Base-by-base conservation (phyloP, 78 protist species). In the Polysphondylium violaceum region DNA sequence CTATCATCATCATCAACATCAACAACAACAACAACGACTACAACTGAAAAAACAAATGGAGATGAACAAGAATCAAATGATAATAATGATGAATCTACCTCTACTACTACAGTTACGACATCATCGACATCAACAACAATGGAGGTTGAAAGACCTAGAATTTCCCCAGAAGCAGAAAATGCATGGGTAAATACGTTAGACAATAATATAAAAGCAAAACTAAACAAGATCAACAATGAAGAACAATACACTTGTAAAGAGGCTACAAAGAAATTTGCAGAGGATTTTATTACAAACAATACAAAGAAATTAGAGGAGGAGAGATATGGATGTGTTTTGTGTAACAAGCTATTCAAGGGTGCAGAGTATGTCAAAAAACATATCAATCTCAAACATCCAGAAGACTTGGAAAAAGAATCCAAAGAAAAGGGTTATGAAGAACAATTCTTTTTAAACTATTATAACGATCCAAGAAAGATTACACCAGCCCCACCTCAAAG, bases 391-490 rank as follows among this genome's bases (percentile, higher is more conserved):
- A 83, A 83, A 35, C 91, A 83, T 58, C 79, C 91, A 12, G 91
- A 83, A 14, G 91, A 83, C 11, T 40, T 83, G 9, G 60, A 69
- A 44, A 59, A 83, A 21, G 79, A 83, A 27, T 83, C 91, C 0
- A 71, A 69, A 29, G 16, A 59, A 2, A 65, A 69, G 17, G 91
- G 91, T 1, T 43, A 56, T 8, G 91, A 67, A 21, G 91, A 83
- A 58, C 91, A 83, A 69, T 83, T 83, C 91, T 83, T 83, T 83
- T 83, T 83, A 59, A 83, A 83, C 33, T 83, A 83, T 69, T 83
- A 58, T 60, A 58, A 67, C 44, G 91, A 83, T 44, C 91, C 91
- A 55, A 59, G 79, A 25, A 73, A 72, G 55, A 71, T 83, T 40
- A 83, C 77, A 0, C 91, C 77, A 59, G 27, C 68, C 33, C 36